A percentile compares a stretch with the other conserved stretches of the same genome.
These are phyloP conservation scores for Termitomyces sp. DNA, from an alignment of 768 basidiomycete species.

Conservation along the genomic window DNA sequence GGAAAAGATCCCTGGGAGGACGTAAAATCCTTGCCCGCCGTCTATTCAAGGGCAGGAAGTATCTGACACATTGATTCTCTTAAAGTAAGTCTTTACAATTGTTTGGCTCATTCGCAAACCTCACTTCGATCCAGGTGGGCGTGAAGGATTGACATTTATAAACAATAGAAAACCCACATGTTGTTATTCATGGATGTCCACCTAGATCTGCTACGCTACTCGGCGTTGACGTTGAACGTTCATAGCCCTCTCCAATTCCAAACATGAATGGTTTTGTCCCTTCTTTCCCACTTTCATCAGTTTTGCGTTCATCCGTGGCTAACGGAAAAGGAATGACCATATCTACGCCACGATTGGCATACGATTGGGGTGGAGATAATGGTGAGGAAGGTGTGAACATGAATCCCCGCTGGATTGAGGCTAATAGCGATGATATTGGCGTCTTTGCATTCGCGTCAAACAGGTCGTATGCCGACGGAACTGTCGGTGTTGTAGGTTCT, in stretches of 20 bases:
- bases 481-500: slow-evolving; percentile 5
- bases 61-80: slow-evolving; percentile 61
- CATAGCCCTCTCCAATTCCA: slow-evolving; percentile 10
- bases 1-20: slow-evolving; percentile 64
- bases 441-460: slow-evolving; percentile 30
- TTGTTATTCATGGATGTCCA: slow-evolving; percentile 10
- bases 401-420: slow-evolving; percentile 64
- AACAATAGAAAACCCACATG: not conserved
- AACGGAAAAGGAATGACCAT: slow-evolving; percentile 14
- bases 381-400: slow-evolving; percentile 59
- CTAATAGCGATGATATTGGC: slow-evolving; percentile 60
- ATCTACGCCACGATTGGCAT: slow-evolving; percentile 17
- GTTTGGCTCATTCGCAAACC: not conserved
- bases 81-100: not conserved
- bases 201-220: slow-evolving; percentile 16
- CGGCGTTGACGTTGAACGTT: slow-evolving; percentile 10
- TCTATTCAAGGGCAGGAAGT: slow-evolving; percentile 70
- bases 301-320: not conserved
- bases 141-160: not conserved
- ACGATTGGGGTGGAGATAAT: slow-evolving; percentile 50
- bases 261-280: slow-evolving; percentile 10
- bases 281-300: slow-evolving; percentile 5
- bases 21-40: slow-evolving; percentile 69
- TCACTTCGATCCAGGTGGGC: not conserved
- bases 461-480: not conserved